These are phyloP conservation scores for Pascua sp. DNA, from an alignment of 1,284 basidiomycete species.

Conservation along the genomic window DNA sequence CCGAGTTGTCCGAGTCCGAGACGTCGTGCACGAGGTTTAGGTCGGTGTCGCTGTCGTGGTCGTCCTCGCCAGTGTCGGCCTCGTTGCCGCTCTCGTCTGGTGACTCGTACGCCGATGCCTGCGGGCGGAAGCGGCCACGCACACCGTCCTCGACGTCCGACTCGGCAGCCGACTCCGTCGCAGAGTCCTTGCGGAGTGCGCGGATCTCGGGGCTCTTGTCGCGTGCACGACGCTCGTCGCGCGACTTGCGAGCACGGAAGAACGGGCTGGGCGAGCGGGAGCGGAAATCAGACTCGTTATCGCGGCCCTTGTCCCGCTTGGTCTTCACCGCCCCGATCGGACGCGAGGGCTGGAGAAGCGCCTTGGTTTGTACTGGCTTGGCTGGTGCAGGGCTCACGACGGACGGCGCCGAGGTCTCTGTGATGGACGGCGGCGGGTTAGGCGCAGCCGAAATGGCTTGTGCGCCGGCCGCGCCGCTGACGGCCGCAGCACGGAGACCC, in stretches of 20 bases:
- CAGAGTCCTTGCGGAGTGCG: constrained; percentile 58
- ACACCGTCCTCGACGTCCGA: constrained; percentile 53
- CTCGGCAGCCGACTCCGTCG: constrained; percentile 64
- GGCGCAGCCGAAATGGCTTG: not conserved
- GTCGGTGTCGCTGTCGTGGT: constrained; percentile 35
- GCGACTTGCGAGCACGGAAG: constrained; percentile 42
- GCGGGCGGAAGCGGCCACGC: constrained; percentile 49
- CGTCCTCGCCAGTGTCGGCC: constrained; percentile 44
- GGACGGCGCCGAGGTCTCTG: not conserved
- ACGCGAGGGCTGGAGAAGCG: constrained; percentile 30
- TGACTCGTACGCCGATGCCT: constrained; percentile 44
- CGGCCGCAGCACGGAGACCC: constrained; percentile 31
- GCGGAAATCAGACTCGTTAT: not conserved
- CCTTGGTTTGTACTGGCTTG: not conserved
- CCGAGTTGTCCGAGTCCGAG: constrained; percentile 43
- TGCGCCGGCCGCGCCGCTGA: constrained; percentile 20
- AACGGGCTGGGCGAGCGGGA: constrained; percentile 44
- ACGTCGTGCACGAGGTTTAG: constrained; percentile 50
- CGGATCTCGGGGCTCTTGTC: constrained; percentile 68
- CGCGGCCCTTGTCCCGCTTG: constrained; percentile 1
- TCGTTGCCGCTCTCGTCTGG: constrained; percentile 35
- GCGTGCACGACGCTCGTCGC: constrained; percentile 49
- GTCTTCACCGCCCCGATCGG: constrained; percentile 13
- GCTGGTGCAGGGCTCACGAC: not conserved
- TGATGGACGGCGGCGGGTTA: not conserved